These are phyloP conservation scores for Paramecium tetraurelia DNA, from an alignment of 73 alveolate species.

Conservation along the genomic window DNA sequence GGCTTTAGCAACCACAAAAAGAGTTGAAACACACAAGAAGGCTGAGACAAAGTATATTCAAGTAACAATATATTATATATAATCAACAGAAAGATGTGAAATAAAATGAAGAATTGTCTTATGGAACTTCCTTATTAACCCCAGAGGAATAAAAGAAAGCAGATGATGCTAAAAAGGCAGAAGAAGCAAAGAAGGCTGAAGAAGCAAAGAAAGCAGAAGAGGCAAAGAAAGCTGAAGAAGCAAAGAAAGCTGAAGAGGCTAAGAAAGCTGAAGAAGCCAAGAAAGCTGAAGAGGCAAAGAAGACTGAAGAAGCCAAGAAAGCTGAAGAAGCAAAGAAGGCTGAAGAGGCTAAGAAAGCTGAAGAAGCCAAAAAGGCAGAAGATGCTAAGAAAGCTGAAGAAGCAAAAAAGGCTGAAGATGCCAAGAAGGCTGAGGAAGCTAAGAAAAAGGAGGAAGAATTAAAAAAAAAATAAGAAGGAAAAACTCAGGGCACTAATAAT, in stretches of 20 bases:
- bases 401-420: not conserved
- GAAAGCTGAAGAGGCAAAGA: not conserved
- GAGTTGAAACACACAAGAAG: not conserved
- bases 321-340: not conserved
- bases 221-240: not conserved
- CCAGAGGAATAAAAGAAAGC: not conserved
- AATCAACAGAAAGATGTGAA: not conserved
- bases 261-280: not conserved
- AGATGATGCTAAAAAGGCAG: not conserved
- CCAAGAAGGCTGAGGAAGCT: not conserved
- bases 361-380: not conserved
- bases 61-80: not conserved
- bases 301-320: not conserved
- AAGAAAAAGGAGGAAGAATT: too few species aligned
- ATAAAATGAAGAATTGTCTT: not conserved
- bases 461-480: not conserved
- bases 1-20: not conserved
- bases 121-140: not conserved
- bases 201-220: not conserved
- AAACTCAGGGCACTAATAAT: not conserved
- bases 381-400: not conserved
- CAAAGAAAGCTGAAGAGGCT: slow-evolving; percentile 15
- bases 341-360: not conserved
- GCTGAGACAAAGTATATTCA: not conserved
- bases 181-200: not conserved